Evolutionary conservation across 192 early-diverging fungal genomes (phyloP).

Genomic region (Lobosporangium transversale): DNA sequence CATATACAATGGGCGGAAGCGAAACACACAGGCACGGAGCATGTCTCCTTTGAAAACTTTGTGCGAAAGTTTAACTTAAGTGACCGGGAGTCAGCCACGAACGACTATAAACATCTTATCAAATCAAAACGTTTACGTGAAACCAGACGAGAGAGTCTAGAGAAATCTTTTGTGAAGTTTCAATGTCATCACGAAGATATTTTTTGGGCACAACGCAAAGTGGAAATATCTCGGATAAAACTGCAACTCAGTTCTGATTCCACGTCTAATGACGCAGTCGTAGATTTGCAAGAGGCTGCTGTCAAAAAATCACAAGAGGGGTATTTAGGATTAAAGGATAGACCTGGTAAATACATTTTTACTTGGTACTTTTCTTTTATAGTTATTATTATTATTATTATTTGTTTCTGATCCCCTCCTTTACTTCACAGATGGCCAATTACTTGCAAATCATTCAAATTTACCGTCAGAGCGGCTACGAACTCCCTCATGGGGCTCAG

Average conservation of each 20-base stretch:
- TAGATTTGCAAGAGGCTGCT: background rate
- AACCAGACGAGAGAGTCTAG: constrained; percentile 10
- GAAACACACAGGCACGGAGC: background rate
- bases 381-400: too few relatives aligned
- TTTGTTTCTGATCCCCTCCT: too few relatives aligned
- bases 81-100: constrained; percentile 7
- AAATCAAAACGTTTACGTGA: constrained; percentile 3
- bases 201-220: constrained; percentile 17
- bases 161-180: constrained; percentile 2
- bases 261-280: too few relatives aligned
- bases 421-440: too few relatives aligned
- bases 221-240: constrained; percentile 3
- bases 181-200: constrained; percentile 8
- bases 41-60: constrained; percentile 16
- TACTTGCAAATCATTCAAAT: background rate
- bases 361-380: background rate
- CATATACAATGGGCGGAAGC: constrained; percentile 4
- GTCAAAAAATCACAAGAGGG: background rate
- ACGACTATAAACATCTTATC: constrained; percentile 2
- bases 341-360: background rate
- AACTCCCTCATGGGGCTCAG: constrained; percentile 6
- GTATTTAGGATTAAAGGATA: background rate
- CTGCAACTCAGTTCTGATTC: background rate
- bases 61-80: constrained; percentile 17
- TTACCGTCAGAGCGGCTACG: constrained; percentile 5